A percentile compares a stretch with the other conserved stretches of the same genome.
Conservation (phyloP, 1,284 basidiomycete species). For the Apiotrichum brassicae region DNA sequence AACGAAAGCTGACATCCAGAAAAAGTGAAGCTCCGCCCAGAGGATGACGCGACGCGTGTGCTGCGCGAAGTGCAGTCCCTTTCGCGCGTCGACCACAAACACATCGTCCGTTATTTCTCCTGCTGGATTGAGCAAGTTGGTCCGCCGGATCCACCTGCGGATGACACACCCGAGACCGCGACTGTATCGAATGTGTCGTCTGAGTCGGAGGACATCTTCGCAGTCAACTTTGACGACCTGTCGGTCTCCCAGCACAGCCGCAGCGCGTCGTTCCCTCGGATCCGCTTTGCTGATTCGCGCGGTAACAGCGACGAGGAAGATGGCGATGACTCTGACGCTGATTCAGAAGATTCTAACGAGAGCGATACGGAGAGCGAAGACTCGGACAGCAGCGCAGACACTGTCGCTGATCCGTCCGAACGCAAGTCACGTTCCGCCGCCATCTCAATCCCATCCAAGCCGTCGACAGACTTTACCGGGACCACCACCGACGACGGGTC, state of each 20-base stretch:
- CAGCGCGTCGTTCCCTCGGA: conserved; percentile 42
- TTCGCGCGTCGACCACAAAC: conserved; percentile 77
- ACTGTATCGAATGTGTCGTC: conserved; percentile 9
- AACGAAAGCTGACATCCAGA: conserved; percentile 51
- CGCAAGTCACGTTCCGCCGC: conserved; percentile 6
- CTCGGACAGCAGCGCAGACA: conserved; percentile 22
- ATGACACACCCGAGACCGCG: not conserved
- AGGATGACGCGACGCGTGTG: conserved; percentile 76
- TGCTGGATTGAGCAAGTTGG: conserved; percentile 45
- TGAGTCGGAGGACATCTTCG: conserved; percentile 38
- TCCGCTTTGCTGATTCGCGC: conserved; percentile 36
- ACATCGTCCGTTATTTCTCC: conserved; percentile 72
- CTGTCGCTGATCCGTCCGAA: conserved; percentile 31
- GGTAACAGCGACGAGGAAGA: conserved; percentile 34
- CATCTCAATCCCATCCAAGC: conserved; percentile 15
- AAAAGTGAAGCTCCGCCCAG: conserved; percentile 75
- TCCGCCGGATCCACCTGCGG: conserved; percentile 15
- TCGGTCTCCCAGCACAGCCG: conserved; percentile 33
- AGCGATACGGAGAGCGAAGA: conserved; percentile 18
- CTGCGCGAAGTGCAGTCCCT: conserved; percentile 87
- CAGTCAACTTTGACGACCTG: conserved; percentile 39
- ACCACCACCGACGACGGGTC: conserved; percentile 29
- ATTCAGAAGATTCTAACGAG: conserved; percentile 12
- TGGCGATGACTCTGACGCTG: conserved; percentile 23
- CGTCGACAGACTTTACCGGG: conserved; percentile 20